phyloP scores from a whole-genome alignment of 2,329 filamentous ascomycete species.

The Sclerotinia trifoliorum region DNA sequence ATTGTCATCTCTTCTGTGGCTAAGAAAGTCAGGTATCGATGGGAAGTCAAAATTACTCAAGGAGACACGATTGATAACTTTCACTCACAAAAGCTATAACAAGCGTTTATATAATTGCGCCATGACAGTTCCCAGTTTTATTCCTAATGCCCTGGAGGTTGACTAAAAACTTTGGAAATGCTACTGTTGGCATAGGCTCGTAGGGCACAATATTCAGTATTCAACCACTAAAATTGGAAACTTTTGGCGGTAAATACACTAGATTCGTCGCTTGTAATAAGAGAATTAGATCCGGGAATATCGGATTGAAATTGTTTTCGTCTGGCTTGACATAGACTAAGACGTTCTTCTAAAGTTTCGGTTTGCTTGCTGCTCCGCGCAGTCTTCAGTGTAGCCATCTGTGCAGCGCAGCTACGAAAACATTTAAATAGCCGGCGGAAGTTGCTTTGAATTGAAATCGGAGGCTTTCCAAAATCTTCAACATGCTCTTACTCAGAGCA shows the following conservation, averaged over 20 bases:
- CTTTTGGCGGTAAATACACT: slow-evolving; percentile 42
- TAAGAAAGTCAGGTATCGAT: slow-evolving; percentile 32
- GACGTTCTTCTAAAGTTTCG: no score
- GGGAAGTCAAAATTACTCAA: slow-evolving; percentile 42
- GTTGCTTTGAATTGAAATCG: no score
- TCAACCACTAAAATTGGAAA: slow-evolving; percentile 42
- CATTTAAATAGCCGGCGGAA: no score
- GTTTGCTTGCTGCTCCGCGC: no score
- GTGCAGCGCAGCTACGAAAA: no score
- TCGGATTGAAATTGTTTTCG: slow-evolving; percentile 47
- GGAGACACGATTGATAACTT: slow-evolving; percentile 43
- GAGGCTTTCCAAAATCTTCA: no score
- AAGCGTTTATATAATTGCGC: slow-evolving; percentile 49
- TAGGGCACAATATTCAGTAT: slow-evolving; percentile 47
- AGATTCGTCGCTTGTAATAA: slow-evolving; percentile 40
- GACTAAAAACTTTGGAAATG: slow-evolving; percentile 45
- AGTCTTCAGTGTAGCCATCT: no score
- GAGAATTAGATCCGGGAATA: slow-evolving; percentile 42
- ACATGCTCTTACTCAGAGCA: no score
- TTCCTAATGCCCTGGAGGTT: slow-evolving; percentile 28
- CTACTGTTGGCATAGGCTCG: slow-evolving; percentile 42
- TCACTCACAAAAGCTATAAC: slow-evolving; percentile 46
- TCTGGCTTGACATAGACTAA: slow-evolving; percentile 34
- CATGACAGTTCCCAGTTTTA: slow-evolving; percentile 47
- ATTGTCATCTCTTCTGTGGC: slow-evolving; percentile 37